These are phyloP conservation scores for Aspergillus phoenicis DNA, from an alignment of 2,329 filamentous ascomycete genomes.

Conservation along the genomic window DNA sequence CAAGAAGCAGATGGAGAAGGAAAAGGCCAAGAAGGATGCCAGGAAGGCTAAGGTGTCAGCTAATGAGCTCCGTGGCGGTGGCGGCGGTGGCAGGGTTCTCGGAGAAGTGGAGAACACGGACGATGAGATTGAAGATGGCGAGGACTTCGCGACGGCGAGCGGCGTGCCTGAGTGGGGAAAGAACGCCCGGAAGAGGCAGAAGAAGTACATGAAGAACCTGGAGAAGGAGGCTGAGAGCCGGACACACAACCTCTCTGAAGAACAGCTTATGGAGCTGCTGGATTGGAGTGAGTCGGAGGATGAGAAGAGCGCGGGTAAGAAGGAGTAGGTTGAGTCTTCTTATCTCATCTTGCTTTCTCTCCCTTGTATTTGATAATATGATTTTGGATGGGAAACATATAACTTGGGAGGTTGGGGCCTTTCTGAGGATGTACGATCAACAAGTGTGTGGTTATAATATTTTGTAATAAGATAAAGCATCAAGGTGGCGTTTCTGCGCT, in stretches of 20 bases:
- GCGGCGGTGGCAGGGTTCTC: constrained; percentile 54
- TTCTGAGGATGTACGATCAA: background rate
- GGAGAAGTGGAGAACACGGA: constrained; percentile 42
- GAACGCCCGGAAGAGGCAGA: constrained; percentile 69
- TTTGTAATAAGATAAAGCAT: background rate
- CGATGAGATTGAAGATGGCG: constrained; percentile 49
- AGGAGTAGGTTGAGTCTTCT: background rate
- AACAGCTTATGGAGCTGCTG: constrained; percentile 74
- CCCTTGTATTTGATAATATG: background rate
- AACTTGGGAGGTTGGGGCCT: background rate
- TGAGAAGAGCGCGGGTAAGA: constrained; percentile 25
- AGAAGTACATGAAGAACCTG: constrained; percentile 66
- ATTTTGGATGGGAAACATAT: background rate
- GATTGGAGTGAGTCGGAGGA: constrained; percentile 51
- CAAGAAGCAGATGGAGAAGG: constrained; percentile 54
- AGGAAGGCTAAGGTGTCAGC: constrained; percentile 61
- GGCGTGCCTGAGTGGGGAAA: constrained; percentile 65
- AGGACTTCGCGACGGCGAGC: constrained; percentile 47
- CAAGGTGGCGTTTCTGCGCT: background rate
- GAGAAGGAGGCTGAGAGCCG: constrained; percentile 64
- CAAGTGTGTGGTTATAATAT: background rate
- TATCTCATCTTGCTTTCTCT: background rate
- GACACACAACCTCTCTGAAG: constrained; percentile 69
- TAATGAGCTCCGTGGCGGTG: constrained; percentile 64
- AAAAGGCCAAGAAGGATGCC: constrained; percentile 54